Conservation (phyloP, 352 stramenopile genomes). For the Globisporangium cystogenes region DNA sequence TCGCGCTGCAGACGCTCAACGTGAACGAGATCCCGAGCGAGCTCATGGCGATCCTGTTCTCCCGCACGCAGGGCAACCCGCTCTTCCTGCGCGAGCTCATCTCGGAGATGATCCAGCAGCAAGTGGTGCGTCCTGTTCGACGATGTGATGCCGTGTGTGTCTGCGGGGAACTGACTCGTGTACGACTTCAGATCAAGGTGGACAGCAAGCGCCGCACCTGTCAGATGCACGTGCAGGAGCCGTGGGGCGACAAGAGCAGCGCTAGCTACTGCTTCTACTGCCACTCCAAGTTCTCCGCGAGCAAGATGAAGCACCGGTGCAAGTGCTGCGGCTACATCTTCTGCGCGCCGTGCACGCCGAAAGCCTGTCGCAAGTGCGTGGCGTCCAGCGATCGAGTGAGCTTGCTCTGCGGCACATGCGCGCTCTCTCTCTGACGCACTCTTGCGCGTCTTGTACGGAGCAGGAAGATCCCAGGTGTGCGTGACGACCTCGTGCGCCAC, state of each 20-base stretch:
- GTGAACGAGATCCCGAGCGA: constrained; percentile 53
- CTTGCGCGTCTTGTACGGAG: background rate
- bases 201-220: constrained; percentile 54
- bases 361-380: constrained; percentile 60
- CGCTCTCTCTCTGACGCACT: background rate
- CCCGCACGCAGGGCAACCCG: constrained; percentile 74
- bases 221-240: constrained; percentile 66
- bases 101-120: constrained; percentile 67
- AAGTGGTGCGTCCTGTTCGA: constrained; percentile 38
- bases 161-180: background rate
- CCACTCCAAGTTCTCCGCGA: constrained; percentile 37
- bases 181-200: constrained; percentile 37
- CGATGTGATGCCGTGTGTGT: background rate
- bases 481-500: constrained; percentile 60
- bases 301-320: constrained; percentile 72
- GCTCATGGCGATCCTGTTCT: constrained; percentile 62
- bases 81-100: constrained; percentile 85
- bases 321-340: constrained; percentile 85
- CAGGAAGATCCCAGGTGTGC: constrained; percentile 58
- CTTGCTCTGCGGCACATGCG: no score
- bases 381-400: background rate
- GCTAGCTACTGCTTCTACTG: constrained; percentile 76
- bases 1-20: constrained; percentile 60
- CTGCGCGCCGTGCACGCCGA: constrained; percentile 68
- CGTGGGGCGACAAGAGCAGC: constrained; percentile 73